These are phyloP conservation scores for Perkinsus chesapeaki DNA, from an alignment of 169 alveolate species.

Conservation along the genomic window DNA sequence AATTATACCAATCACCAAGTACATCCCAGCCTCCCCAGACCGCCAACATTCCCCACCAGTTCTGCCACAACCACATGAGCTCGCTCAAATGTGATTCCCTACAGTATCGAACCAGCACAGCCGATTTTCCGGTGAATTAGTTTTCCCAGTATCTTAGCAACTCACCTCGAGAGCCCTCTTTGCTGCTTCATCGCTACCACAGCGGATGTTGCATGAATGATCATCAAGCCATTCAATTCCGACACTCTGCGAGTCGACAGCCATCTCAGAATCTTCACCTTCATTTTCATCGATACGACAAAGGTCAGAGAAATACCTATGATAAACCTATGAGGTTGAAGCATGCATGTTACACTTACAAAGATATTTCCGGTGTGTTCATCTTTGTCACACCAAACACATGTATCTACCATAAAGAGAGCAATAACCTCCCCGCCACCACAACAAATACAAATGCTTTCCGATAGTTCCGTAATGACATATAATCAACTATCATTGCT, in stretches of 20 bases:
- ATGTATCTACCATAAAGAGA: too few species aligned
- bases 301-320: not conserved
- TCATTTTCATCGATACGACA: not conserved
- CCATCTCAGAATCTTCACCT: not conserved
- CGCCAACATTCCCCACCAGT: not conserved
- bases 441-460: too few species aligned
- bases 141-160: too few species aligned
- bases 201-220: not conserved
- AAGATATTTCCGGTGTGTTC: not conserved
- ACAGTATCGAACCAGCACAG: too few species aligned
- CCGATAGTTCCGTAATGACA: too few species aligned
- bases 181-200: not conserved
- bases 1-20: too few species aligned
- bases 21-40: not conserved
- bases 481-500: too few species aligned
- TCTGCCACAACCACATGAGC: too few species aligned
- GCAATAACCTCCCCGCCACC: too few species aligned
- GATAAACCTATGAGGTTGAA: not conserved
- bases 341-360: not conserved
- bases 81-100: too few species aligned
- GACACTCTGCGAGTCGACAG: not conserved
- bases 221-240: not conserved
- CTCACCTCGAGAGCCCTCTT: not conserved
- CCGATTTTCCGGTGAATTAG: too few species aligned
- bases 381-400: not conserved